phyloP scores from a whole-genome alignment of 2,329 filamentous ascomycete genomes.

The Fusarium sp. region DNA sequence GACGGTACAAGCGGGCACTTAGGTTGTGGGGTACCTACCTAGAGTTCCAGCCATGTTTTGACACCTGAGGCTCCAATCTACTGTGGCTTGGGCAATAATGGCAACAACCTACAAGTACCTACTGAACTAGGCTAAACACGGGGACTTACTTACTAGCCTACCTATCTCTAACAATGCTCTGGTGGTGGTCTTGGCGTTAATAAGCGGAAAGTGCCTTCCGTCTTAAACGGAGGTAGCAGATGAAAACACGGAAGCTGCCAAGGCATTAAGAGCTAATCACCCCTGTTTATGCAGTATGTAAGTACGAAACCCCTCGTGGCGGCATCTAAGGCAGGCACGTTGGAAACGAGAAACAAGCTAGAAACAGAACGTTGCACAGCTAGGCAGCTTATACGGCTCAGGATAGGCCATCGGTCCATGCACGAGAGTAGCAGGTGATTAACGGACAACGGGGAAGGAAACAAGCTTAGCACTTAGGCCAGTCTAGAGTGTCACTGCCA shows the following conservation, averaged over 20 bases:
- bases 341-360: conserved; percentile 24
- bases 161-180: not conserved
- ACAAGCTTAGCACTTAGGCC: not conserved
- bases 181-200: not conserved
- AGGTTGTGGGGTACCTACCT: conserved; percentile 25
- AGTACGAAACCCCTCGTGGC: conserved; percentile 8
- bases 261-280: conserved; percentile 19
- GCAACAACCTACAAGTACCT: not conserved
- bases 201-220: conserved; percentile 8
- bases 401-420: not conserved
- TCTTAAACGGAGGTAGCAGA: conserved; percentile 30
- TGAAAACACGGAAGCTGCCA: conserved; percentile 10
- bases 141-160: not conserved
- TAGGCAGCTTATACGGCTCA: not conserved
- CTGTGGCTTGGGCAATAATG: conserved; percentile 12
- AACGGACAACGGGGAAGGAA: not conserved
- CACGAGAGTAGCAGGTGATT: not conserved
- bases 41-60: conserved; percentile 10
- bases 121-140: not conserved
- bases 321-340: conserved; percentile 30
- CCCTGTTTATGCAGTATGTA: conserved; percentile 16
- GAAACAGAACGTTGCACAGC: not conserved
- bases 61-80: conserved; percentile 36
- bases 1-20: not conserved
- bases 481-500: conserved; percentile 22